Conservation (phyloP, 202 grass and related monocot genomes). For the Miscanthus sacchariflorus region DNA sequence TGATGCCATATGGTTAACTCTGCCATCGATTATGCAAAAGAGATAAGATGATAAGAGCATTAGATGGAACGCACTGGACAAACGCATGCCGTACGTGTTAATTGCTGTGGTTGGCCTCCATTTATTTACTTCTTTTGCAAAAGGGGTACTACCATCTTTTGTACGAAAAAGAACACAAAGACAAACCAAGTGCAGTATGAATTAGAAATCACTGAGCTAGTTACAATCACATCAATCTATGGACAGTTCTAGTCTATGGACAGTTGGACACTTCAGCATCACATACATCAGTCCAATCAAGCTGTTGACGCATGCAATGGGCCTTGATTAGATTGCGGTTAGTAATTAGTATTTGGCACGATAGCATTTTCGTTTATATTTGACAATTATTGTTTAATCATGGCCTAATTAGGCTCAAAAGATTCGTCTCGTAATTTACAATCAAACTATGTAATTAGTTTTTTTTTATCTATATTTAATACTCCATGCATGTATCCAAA, state of each 20-base stretch:
- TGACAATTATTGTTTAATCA: too few relatives aligned
- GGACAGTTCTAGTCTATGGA: not conserved
- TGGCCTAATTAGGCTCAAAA: too few relatives aligned
- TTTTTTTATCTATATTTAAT: too few relatives aligned
- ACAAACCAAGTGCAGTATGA: constrained; percentile 38
- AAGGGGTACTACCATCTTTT: constrained; percentile 31
- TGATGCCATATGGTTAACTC: not conserved
- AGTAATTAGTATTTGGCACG: too few relatives aligned
- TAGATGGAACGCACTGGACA: constrained; percentile 44
- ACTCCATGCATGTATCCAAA: too few relatives aligned
- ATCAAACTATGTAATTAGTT: too few relatives aligned
- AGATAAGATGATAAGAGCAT: constrained; percentile 31
- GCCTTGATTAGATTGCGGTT: too few relatives aligned
- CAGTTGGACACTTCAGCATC: not conserved
- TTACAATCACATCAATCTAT: constrained; percentile 53
- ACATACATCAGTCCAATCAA: constrained; percentile 17
- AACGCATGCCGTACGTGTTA: not conserved
- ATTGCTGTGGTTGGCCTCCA: not conserved
- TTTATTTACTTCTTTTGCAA: constrained; percentile 10
- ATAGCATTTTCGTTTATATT: too few relatives aligned
- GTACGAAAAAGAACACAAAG: constrained; percentile 36
- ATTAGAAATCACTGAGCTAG: constrained; percentile 46
- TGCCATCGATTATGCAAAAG: not conserved
- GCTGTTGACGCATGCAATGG: not conserved
- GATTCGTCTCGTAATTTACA: too few relatives aligned